Evolutionary conservation across 768 basidiomycete species (phyloP).

Genomic region (Lactarius indigo): DNA sequence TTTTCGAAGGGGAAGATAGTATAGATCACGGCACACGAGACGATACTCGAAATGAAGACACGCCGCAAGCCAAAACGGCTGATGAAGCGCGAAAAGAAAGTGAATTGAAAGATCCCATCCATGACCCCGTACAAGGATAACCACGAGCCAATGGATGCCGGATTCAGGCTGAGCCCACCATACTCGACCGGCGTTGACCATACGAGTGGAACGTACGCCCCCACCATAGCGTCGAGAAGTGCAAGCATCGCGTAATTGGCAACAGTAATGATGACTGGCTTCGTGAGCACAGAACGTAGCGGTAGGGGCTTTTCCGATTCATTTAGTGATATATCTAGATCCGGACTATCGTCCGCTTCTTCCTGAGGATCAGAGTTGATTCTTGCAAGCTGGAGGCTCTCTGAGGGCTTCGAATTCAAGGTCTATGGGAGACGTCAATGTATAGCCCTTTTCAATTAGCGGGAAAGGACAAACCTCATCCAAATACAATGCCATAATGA

Average conservation of each 20-base stretch:
- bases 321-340: neutral
- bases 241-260: conserved; percentile 41
- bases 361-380: neutral
- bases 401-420: neutral
- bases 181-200: conserved; percentile 32
- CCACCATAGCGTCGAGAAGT: conserved; percentile 39
- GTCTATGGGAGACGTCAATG: neutral
- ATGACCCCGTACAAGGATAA: conserved; percentile 35
- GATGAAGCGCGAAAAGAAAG: conserved; percentile 37
- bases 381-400: neutral
- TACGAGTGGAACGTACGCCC: conserved; percentile 45
- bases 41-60: conserved; percentile 28
- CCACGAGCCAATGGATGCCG: conserved; percentile 37
- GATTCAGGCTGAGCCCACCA: conserved; percentile 33
- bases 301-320: conserved; percentile 19
- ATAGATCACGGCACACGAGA: conserved; percentile 28
- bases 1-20: conserved; percentile 30
- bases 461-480: neutral
- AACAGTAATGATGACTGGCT: conserved; percentile 38
- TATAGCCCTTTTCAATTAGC: neutral
- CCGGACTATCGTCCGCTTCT: neutral
- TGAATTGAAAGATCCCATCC: conserved; percentile 37
- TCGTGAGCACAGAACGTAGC: conserved; percentile 31
- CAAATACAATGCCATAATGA: neutral
- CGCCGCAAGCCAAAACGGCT: conserved; percentile 36